Base-by-base conservation (phyloP, 345 rosid species). In the Corymbia maculata region DNA sequence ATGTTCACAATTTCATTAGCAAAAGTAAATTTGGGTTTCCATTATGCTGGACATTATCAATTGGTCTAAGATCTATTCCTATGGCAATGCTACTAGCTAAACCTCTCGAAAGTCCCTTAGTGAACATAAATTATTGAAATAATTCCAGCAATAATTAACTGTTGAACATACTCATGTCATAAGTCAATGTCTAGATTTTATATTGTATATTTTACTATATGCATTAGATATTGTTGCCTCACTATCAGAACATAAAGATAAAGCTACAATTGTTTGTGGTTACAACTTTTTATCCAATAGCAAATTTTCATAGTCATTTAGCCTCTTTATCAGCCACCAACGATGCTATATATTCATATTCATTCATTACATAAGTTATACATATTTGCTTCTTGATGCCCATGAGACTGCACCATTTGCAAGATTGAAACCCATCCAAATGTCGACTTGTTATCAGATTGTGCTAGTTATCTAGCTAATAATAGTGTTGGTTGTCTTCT, bases 241-340 rank as follows among this genome's bases (percentile, higher is more conserved):
- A 0, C 61, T 0, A 0, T 55, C 6, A 0, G 5, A 55, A 55
- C 2, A 0, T 55, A 55, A 55, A 55, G 28, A 55, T 55, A 55
- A 22, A 5, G 61, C 28, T 55, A 8, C 9, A 28, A 22, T 55
- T 4, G 61, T 2, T 22, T 55, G 28, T 0, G 6, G 61, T 55
- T 55, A 55, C 22, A 55, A 55, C 61, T 3, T 0, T 55, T 4
- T 55, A 55, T 55, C 26, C 59, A 21, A 4, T 8, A 55, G 6
- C 26, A 21, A 55, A 55, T 55, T 55, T 55, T 55, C 61, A 21
- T 55, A 55, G 22, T 11, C 61, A 55, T 55, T 55, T 55, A 8
- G 28, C 61, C 61, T 55, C 61, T 22, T 55, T 55, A 3, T 26
- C 1, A 3, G 0, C 61, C 61, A 10, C 2, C 21, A 0, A 55